Evolutionary conservation across 352 stramenopile genomes (phyloP), one percentile per base, ranked within the genome.

Genomic region (Globisporangium uncinulatum): DNA sequence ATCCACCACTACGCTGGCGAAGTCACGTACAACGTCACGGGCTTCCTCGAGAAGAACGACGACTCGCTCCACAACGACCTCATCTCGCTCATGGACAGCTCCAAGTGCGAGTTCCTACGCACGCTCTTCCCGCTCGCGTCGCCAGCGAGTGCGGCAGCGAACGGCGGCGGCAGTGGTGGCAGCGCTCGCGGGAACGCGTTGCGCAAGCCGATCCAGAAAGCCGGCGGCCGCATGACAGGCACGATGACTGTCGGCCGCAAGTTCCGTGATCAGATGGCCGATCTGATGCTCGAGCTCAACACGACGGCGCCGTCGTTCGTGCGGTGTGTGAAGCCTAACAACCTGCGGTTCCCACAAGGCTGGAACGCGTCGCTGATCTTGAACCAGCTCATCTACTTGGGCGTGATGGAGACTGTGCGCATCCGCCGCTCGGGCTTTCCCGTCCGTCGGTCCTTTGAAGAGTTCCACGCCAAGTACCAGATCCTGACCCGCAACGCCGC

Each of bases 31-130:
- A 94, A 85, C 52, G 94, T 97, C 24, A 94, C 85, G 51, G 92
- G 92, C 24, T 99, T 99, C 62, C 76, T 99, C 21, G 96, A 99
- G 65, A 99, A 99, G 73, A 99, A 99, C 76, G 93, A 98, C 62
- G 97, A 99, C 66, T 98, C 93, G 54, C 70, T 99, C 10, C 89
- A 97, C 69, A 92, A 92, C 49, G 87, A 96, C 61, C 65, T 96
- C 39, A 76, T 95, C 45, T 91, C 84, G 19, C 68, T 96, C 2
- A 94, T 95, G 79, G 79, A 96, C 59, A 90, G 71, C 61, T 93
- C 82, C 7, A 76, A 89, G 62, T 86, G 83, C 32, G 78, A 86
- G 21, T 95, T 89, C 46, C 51, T 94, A 31, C 78, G 75, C n/a
- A 76, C 75, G 53, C 62, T 96, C 14, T 94, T 93, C 66, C 73